These are phyloP conservation scores for Penicillium sp. DNA, from an alignment of 2,329 filamentous ascomycete genomes.

Conservation along the genomic window DNA sequence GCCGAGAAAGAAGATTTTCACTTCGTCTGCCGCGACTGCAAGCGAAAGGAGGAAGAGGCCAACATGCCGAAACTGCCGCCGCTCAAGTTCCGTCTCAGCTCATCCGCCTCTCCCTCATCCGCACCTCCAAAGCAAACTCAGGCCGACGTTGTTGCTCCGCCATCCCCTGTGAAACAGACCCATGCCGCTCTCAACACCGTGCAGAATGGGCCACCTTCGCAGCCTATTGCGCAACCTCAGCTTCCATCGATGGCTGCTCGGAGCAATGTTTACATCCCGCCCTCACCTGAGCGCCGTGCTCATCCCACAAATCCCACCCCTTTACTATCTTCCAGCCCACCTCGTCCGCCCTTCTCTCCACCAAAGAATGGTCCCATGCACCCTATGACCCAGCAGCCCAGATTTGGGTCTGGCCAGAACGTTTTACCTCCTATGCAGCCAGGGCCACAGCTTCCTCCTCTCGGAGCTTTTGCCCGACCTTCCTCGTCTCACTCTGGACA, in stretches of 20 bases:
- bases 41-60: conserved; percentile 62
- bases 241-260: conserved; percentile 12
- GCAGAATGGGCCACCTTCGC: conserved; percentile 25
- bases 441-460: conserved; percentile 31
- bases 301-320: conserved; percentile 21
- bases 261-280: conserved; percentile 19
- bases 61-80: conserved; percentile 61
- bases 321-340: conserved; percentile 25
- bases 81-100: conserved; percentile 57
- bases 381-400: conserved; percentile 25
- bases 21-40: conserved; percentile 79
- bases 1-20: conserved; percentile 84
- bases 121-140: conserved; percentile 20
- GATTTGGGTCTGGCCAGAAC: conserved; percentile 17
- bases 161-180: conserved; percentile 29
- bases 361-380: conserved; percentile 33
- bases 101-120: conserved; percentile 48
- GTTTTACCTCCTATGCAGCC: conserved; percentile 28
- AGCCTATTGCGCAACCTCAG: conserved; percentile 11
- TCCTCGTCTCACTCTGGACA: conserved; percentile 43
- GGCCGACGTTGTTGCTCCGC: conserved; percentile 13
- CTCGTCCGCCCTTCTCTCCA: conserved; percentile 35
- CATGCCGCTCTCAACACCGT: conserved; percentile 15
- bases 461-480: conserved; percentile 40
- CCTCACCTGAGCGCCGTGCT: conserved; percentile 33